A percentile compares a stretch with the other conserved stretches of the same genome.
Evolutionary conservation across 768 basidiomycete species (phyloP).

Genomic region (Boletales sp.): DNA sequence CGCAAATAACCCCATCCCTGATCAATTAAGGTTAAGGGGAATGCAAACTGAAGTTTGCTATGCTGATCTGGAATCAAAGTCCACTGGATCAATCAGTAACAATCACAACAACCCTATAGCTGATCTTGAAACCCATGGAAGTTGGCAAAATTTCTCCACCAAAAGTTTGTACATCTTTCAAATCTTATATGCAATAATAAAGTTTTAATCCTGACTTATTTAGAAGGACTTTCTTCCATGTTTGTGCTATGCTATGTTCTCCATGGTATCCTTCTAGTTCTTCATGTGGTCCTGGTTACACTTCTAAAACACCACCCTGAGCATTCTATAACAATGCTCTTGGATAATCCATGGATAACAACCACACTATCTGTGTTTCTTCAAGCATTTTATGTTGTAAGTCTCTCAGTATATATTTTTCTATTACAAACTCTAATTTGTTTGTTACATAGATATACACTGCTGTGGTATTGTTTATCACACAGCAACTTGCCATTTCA

Average conservation of each 20-base stretch:
- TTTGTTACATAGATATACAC: slow-evolving; percentile 8
- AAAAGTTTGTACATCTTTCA: too few species aligned
- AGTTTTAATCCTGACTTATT: neutral
- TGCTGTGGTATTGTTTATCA: slow-evolving; percentile 16
- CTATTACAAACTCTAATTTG: neutral
- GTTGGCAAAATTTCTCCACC: too few species aligned
- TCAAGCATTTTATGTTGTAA: slow-evolving; percentile 1
- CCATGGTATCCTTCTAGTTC: neutral
- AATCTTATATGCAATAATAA: neutral
- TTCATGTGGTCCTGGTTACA: neutral
- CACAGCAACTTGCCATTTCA: slow-evolving; percentile 15
- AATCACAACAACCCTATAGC: neutral
- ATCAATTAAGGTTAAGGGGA: neutral
- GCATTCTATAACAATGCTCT: neutral
- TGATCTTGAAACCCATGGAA: neutral
- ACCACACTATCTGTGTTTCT: neutral
- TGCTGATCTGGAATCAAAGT: neutral
- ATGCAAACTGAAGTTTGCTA: neutral
- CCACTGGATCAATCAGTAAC: neutral
- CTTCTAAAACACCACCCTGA: neutral
- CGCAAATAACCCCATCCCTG: neutral
- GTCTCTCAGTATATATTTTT: neutral
- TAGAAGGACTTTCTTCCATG: neutral
- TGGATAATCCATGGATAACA: neutral
- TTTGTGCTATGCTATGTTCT: neutral